phyloP scores from a whole-genome alignment of 2,329 filamentous ascomycete genomes.

The Fusarium pininemorale region DNA sequence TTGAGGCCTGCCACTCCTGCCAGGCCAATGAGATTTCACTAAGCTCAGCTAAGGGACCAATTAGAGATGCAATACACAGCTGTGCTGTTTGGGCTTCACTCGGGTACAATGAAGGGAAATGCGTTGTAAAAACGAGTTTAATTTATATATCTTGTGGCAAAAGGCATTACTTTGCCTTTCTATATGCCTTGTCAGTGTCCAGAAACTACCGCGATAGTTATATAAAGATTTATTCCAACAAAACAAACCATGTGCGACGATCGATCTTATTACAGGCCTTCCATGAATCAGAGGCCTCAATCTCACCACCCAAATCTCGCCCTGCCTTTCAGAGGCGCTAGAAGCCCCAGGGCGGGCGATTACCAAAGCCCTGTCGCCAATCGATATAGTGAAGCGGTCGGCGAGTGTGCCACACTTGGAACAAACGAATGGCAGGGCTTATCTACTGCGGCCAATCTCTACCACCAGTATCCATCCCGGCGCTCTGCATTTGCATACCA shows the following conservation, averaged over 20 bases:
- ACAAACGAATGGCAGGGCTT: background rate
- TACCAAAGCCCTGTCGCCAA: background rate
- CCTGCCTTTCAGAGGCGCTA: background rate
- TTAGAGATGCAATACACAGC: background rate
- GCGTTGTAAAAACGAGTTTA: background rate
- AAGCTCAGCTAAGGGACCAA: background rate
- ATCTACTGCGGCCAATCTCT: background rate
- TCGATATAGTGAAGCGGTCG: background rate
- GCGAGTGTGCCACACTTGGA: background rate
- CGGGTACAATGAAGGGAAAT: background rate
- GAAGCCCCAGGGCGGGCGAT: rapidly evolving
- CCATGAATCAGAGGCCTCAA: background rate
- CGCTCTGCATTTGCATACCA: background rate
- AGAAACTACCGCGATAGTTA: background rate
- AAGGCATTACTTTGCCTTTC: background rate
- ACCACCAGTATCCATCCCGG: rapidly evolving
- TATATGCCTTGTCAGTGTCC: background rate
- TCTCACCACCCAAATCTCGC: background rate
- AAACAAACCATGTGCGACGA: background rate
- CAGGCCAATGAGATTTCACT: background rate
- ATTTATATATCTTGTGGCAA: background rate
- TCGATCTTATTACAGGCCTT: background rate
- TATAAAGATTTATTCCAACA: rapidly evolving
- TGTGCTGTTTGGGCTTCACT: background rate
- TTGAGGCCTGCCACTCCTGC: background rate